Percentiles rank a stretch among this genome's conserved stretches.
Evolutionary conservation across 257 asterid species (phyloP).

Genomic region (Solanum chmielewskii): DNA sequence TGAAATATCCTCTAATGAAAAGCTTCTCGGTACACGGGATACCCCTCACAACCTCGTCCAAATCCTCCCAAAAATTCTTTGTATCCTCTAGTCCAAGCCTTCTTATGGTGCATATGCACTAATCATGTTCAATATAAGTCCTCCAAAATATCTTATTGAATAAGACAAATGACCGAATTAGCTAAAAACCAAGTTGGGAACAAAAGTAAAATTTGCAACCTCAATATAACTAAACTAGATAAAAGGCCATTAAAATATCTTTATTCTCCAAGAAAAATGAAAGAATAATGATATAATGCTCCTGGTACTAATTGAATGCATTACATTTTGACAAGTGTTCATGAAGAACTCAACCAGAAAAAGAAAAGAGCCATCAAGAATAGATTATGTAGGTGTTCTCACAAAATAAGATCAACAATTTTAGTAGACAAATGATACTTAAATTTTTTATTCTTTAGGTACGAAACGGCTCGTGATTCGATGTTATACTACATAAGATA

Average conservation of each 20-base stretch:
- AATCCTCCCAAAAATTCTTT: not conserved
- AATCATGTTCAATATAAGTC: not conserved
- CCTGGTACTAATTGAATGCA: not conserved
- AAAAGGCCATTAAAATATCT: not conserved
- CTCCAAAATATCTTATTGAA: not conserved
- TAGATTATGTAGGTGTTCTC: not conserved
- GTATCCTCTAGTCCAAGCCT: not conserved
- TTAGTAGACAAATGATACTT: not conserved
- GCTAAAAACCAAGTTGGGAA: not conserved
- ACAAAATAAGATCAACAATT: not conserved
- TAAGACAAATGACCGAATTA: not conserved
- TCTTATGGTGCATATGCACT: not conserved
- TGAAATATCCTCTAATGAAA: not conserved
- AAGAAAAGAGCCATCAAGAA: not conserved
- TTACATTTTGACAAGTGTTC: not conserved
- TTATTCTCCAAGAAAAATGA: not conserved
- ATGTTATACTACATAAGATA: not conserved
- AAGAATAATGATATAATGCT: not conserved
- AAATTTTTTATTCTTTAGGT: not conserved
- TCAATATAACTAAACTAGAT: not conserved
- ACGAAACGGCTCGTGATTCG: not conserved
- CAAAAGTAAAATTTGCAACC: not conserved
- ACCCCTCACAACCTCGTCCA: not conserved
- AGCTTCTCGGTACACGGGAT: not conserved
- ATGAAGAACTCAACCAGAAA: not conserved